Percentiles rank a stretch among this genome's conserved stretches.
Conservation (phyloP, 1,139 yeast genomes). For the Taiozyma sp. region DNA sequence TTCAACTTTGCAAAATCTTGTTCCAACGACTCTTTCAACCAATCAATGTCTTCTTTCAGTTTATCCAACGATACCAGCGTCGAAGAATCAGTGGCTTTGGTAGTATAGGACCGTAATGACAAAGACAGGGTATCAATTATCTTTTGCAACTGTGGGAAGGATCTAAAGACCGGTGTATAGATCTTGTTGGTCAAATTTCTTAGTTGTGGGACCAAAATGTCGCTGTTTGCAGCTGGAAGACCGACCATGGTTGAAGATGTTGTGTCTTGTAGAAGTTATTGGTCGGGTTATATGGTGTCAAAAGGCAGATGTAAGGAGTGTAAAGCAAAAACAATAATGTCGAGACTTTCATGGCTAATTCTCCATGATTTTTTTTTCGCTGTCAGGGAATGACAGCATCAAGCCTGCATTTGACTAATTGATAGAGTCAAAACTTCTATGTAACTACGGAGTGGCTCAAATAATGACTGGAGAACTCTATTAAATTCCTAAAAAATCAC, state of each 20-base stretch:
- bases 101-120: not conserved
- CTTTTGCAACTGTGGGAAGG: slow-evolving; percentile 4
- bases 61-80: not conserved
- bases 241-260: slow-evolving; percentile 2
- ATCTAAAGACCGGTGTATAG: slow-evolving; percentile 6
- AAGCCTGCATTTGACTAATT: too few relatives aligned
- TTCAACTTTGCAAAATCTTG: slow-evolving; percentile 11
- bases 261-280: too few relatives aligned
- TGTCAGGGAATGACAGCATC: not conserved
- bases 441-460: too few relatives aligned
- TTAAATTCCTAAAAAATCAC: not conserved
- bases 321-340: too few relatives aligned
- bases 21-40: slow-evolving; percentile 17
- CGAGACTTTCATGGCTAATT: not conserved
- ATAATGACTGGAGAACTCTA: not conserved
- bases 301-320: too few relatives aligned
- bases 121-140: slow-evolving; percentile 1
- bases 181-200: slow-evolving; percentile 5
- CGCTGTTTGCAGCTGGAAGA: slow-evolving; percentile 8
- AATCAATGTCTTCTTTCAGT: slow-evolving; percentile 16
- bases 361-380: not conserved
- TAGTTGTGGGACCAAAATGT: slow-evolving; percentile 4
- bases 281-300: too few relatives aligned
- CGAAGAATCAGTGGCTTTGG: not conserved
- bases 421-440: too few relatives aligned